phyloP scores from a whole-genome alignment of 73 alveolate genomes.

The Symbiodinium pilosum region DNA sequence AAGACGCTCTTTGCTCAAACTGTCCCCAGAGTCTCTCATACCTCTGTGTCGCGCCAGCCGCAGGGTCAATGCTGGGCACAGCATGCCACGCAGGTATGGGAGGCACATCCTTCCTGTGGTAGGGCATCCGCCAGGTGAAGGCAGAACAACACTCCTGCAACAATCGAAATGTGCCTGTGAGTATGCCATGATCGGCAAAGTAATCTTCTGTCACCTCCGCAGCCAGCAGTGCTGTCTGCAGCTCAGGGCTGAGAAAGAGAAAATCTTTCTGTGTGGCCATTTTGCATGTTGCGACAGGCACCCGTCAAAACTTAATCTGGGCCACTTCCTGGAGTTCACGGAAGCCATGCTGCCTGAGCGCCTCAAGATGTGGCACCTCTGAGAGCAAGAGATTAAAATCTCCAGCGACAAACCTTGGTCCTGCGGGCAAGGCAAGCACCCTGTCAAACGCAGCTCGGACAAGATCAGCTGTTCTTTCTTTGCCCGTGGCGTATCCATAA shows the following conservation, averaged over 20 bases:
- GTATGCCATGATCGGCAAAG: neutral
- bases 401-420: neutral
- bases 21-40: neutral
- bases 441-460: neutral
- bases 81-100: too few relatives aligned
- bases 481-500: neutral
- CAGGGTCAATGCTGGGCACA: too few relatives aligned
- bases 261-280: neutral
- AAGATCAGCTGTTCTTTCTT: neutral
- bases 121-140: neutral
- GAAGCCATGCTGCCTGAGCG: neutral
- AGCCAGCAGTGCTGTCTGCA: neutral
- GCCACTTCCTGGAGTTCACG: neutral
- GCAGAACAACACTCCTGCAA: neutral
- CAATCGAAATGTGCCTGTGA: neutral
- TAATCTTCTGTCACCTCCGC: neutral
- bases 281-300: neutral
- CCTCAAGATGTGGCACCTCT: neutral
- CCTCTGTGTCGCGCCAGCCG: too few relatives aligned
- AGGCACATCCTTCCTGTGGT: too few relatives aligned
- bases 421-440: neutral
- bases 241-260: neutral
- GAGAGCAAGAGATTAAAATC: neutral
- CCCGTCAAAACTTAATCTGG: neutral
- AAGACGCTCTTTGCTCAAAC: neutral